Conservation (phyloP, 2,329 filamentous ascomycete species). For the Aspergillus proliferans region DNA sequence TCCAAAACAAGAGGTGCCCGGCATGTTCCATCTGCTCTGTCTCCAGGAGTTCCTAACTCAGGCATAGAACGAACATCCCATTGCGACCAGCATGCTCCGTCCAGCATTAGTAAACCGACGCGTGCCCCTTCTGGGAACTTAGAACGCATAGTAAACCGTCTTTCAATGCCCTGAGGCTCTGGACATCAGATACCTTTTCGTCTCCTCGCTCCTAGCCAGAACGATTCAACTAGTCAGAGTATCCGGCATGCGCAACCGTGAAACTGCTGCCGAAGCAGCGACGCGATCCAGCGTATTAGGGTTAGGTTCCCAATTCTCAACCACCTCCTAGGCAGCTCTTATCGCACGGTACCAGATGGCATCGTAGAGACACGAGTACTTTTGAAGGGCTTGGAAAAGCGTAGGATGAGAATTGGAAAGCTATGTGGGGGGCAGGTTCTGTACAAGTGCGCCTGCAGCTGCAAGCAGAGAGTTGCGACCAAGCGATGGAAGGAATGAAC, state of each 20-base stretch:
- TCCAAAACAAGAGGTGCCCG: conserved; percentile 42
- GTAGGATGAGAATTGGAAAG: conserved; percentile 66
- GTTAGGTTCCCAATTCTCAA: conserved; percentile 85
- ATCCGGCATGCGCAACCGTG: conserved; percentile 65
- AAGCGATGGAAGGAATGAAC: conserved; percentile 12
- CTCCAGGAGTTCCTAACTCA: conserved; percentile 30
- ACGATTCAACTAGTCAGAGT: conserved; percentile 56
- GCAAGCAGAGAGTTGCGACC: conserved; percentile 33
- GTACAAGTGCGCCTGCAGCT: conserved; percentile 42
- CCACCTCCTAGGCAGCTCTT: conserved; percentile 48
- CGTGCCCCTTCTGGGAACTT: conserved; percentile 36
- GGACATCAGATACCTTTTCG: conserved; percentile 38
- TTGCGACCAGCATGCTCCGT: conserved; percentile 56
- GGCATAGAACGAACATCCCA: conserved; percentile 50
- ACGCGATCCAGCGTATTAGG: conserved; percentile 75
- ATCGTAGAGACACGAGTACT: conserved; percentile 29
- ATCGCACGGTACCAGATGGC: conserved; percentile 21
- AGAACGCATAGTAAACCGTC: conserved; percentile 43
- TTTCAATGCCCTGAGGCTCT: conserved; percentile 39
- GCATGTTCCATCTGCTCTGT: conserved; percentile 48
- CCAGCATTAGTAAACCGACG: conserved; percentile 52
- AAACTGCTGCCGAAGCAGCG: conserved; percentile 48
- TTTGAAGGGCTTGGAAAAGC: conserved; percentile 37
- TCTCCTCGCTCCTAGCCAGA: conserved; percentile 26
- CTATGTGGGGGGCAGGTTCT: conserved; percentile 66